Evolutionary conservation across 768 basidiomycete species (phyloP).

Genomic region (Hypholoma sublateritium): DNA sequence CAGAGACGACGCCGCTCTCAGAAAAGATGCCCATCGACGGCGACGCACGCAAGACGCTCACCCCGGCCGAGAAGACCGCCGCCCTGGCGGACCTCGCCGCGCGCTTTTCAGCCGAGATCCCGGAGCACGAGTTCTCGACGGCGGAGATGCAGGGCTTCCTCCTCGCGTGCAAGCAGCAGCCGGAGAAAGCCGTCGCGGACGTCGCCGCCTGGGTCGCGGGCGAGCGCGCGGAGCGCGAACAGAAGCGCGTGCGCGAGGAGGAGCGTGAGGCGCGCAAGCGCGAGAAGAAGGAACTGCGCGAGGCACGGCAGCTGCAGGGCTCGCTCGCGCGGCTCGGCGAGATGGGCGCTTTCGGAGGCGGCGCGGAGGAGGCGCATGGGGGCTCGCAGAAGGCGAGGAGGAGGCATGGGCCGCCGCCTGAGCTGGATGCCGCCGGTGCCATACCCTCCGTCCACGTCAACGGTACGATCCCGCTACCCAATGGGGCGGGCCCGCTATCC

Average conservation of each 20-base stretch:
- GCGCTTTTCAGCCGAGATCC: constrained; percentile 41
- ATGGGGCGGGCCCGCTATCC: no score
- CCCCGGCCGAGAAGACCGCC: constrained; percentile 17
- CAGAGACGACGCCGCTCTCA: neutral
- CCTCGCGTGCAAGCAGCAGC: constrained; percentile 41
- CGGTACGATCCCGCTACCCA: no score
- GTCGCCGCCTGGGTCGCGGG: constrained; percentile 42
- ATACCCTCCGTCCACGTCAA: no score
- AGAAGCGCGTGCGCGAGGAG: constrained; percentile 33
- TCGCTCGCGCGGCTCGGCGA: constrained; percentile 20
- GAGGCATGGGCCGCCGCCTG: no score
- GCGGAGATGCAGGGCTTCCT: constrained; percentile 65
- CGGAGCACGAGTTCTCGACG: constrained; percentile 50
- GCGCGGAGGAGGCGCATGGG: no score
- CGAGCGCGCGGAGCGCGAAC: constrained; percentile 31
- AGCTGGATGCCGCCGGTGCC: no score
- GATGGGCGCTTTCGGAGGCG: no score
- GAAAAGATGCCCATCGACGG: neutral
- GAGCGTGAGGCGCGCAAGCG: constrained; percentile 25
- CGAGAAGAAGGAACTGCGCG: constrained; percentile 24
- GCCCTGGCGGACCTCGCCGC: constrained; percentile 32
- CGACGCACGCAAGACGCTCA: neutral
- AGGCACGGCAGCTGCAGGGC: constrained; percentile 23
- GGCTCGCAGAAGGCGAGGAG: no score
- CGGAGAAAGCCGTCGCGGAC: constrained; percentile 32